These are phyloP conservation scores for Amanita thiersii DNA, from an alignment of 768 basidiomycete species.

Conservation along the genomic window DNA sequence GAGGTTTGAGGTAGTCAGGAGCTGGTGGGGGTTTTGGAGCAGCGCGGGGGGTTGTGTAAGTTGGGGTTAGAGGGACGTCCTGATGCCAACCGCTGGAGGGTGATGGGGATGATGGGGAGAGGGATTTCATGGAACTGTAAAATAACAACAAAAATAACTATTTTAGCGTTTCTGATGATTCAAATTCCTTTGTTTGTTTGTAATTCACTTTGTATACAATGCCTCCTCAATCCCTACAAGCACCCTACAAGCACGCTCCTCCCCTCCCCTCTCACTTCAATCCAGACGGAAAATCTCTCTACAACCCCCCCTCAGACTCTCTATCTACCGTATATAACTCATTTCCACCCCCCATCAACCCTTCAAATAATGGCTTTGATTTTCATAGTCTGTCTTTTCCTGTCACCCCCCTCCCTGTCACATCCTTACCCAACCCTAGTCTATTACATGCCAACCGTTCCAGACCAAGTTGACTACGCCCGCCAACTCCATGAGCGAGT, in stretches of 20 bases:
- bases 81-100: slow-evolving; percentile 27
- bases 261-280: slow-evolving; percentile 39
- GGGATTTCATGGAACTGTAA: slow-evolving; percentile 24
- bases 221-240: slow-evolving; percentile 29
- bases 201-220: too few relatives aligned
- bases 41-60: slow-evolving; percentile 30
- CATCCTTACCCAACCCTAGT: slow-evolving; percentile 26
- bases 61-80: slow-evolving; percentile 35
- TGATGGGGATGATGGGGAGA: slow-evolving; percentile 19
- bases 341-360: slow-evolving; percentile 47
- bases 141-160: not conserved
- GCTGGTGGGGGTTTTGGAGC: slow-evolving; percentile 26
- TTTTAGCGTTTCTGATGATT: too few relatives aligned
- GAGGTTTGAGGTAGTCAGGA: slow-evolving; percentile 14
- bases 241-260: slow-evolving; percentile 27
- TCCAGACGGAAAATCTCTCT: slow-evolving; percentile 48
- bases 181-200: too few relatives aligned
- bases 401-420: not conserved
- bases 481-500: slow-evolving; percentile 51
- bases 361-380: slow-evolving; percentile 56
- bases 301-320: slow-evolving; percentile 32
- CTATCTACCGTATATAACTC: slow-evolving; percentile 43
- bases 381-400: slow-evolving; percentile 53
- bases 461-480: slow-evolving; percentile 38
- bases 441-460: slow-evolving; percentile 47